A percentile compares a stretch with the other conserved stretches of the same genome.
Conservation (phyloP, 306 rosid genomes). For the Dryas alaskensis region DNA sequence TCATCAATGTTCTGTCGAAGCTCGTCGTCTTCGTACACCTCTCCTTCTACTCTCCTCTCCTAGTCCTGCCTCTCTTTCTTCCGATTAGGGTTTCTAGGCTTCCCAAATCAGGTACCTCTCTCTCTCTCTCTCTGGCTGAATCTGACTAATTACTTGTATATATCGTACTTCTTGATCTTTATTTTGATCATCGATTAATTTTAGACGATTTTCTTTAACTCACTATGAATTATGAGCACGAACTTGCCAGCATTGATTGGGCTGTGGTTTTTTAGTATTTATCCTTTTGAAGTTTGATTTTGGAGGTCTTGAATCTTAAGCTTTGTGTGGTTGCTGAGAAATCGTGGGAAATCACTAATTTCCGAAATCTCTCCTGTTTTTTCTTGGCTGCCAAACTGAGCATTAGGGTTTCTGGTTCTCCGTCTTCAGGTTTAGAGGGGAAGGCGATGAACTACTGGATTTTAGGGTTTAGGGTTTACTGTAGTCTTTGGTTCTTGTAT, state of each 20-base stretch:
- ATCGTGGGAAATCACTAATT: background rate
- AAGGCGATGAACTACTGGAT: background rate
- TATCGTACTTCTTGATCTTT: conserved; percentile 7
- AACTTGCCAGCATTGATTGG: background rate
- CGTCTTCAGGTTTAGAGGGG: background rate
- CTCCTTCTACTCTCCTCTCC: background rate
- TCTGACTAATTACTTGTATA: background rate
- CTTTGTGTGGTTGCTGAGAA: conserved; percentile 13
- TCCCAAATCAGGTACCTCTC: conserved; percentile 19
- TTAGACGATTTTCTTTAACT: background rate
- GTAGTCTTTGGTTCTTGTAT: background rate
- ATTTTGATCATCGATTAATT: background rate
- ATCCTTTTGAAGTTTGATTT: conserved; percentile 8
- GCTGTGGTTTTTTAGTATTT: background rate
- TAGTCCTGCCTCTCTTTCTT: conserved; percentile 4
- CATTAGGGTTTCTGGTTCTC: conserved; percentile 26
- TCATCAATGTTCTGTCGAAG: conserved; percentile 26
- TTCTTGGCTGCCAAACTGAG: conserved; percentile 14
- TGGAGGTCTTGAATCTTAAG: conserved; percentile 1
- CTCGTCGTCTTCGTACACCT: conserved; percentile 15
- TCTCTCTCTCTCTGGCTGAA: too few relatives aligned
- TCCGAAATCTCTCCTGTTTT: background rate
- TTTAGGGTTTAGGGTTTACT: conserved; percentile 3
- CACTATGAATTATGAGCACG: background rate
- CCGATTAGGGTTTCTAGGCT: conserved; percentile 15